Conservation (phyloP, 257 asterid genomes). For the Coffea canephora region DNA sequence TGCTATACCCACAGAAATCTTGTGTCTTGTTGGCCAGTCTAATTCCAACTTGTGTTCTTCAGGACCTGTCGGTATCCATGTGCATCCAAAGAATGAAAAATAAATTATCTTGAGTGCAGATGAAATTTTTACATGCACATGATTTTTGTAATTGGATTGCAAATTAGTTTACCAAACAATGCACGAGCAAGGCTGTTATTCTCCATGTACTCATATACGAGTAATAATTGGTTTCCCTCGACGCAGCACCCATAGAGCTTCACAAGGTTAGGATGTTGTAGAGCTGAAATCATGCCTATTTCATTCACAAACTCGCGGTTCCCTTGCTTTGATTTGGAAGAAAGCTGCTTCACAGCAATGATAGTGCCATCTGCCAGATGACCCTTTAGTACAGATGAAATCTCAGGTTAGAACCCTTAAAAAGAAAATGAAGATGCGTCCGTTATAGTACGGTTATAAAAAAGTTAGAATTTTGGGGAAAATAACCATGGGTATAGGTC, state of each 20-base stretch:
- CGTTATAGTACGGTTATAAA: no score
- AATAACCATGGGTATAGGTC: neutral
- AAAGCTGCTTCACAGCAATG: slow-evolving; percentile 83
- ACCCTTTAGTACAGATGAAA: slow-evolving; percentile 39
- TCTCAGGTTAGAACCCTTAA: neutral
- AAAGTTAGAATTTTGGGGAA: neutral
- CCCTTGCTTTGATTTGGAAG: slow-evolving; percentile 81
- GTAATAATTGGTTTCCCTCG: slow-evolving; percentile 66
- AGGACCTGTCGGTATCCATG: slow-evolving; percentile 34
- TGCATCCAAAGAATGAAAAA: neutral
- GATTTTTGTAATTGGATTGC: neutral
- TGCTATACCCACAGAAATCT: slow-evolving; percentile 63
- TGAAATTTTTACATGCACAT: neutral
- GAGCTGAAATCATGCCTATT: slow-evolving; percentile 84
- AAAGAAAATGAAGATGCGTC: neutral
- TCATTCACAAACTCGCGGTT: slow-evolving; percentile 79
- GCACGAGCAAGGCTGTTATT: slow-evolving; percentile 84
- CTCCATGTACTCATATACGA: slow-evolving; percentile 73
- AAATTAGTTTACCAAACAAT: slow-evolving; percentile 43
- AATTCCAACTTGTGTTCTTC: slow-evolving; percentile 51
- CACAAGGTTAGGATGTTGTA: slow-evolving; percentile 81
- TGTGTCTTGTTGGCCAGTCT: slow-evolving; percentile 65
- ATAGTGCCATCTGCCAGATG: slow-evolving; percentile 55
- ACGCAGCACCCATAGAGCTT: slow-evolving; percentile 75
- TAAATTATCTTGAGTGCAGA: neutral